Base-by-base conservation (phyloP, 768 basidiomycete species). In the Agrocybe praecox region DNA sequence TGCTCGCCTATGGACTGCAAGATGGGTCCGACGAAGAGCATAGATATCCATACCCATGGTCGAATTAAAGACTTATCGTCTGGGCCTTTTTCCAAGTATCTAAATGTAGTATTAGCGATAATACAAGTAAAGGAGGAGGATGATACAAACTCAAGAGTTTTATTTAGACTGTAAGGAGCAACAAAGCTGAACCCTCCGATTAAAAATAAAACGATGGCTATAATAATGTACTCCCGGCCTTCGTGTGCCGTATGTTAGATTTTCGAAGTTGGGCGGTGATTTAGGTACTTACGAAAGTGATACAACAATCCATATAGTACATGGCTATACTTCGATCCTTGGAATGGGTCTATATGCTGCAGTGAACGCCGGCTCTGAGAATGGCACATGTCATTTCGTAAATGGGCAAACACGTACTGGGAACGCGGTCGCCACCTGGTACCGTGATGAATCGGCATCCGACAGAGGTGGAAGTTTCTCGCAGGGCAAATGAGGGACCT, bases 401-500 rank as follows among this genome's bases (percentile, higher is more conserved):
- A 12, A 33, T 14, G 44, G 14, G 24, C 5, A 22, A 49, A 14
- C 11, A 21, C 57, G 23, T 57, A 72, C 75, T 48, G 65, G 67
- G 53, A 75, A 70, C 6, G 65, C 57, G 23, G 45, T 60, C 10
- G 46, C 36, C 11, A 63, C 67, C n/a, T 72, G 40, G 57, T 66
- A 14, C 14, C 62, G 55, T 2, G 67, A 61, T 49, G 56, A 49
- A 56, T 89, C 87, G 52, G 83, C 81, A 58, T 87, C 85, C 5
- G 82, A 81, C 69, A 89, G 80, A 2, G 83, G 84, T 15, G 86
- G 86, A 42, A 87, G 70, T 48, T 86, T 65, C 42, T 87, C 84
- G 36, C 70, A 69, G 1, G 78, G 64, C 1, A 86, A 62, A 62
- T 81, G 81, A 3, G 74, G 57, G n/a, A 76, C 64, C n/a, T 72